A percentile compares a stretch with the other conserved stretches of the same genome.
phyloP scores from a whole-genome alignment of 1,139 yeast genomes.

The Suhomyces bokatorum region DNA sequence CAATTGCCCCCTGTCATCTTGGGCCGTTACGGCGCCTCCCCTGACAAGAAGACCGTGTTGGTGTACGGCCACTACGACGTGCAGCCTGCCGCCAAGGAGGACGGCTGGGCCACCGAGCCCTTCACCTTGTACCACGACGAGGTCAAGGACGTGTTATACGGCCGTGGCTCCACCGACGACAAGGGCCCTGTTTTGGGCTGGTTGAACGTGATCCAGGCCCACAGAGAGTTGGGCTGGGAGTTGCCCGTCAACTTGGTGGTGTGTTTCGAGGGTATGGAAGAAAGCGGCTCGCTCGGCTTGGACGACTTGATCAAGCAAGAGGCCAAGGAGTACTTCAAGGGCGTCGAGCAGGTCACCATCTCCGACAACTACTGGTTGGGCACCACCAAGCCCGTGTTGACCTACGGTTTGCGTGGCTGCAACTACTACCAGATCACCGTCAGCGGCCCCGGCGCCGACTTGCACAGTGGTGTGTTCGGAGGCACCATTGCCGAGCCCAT shows the following conservation, averaged over 20 bases:
- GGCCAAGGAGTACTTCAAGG: slow-evolving; percentile 76
- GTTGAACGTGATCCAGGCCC: slow-evolving; percentile 92
- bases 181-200: slow-evolving; percentile 98
- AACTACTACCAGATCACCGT: slow-evolving; percentile 83
- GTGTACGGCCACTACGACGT: slow-evolving; percentile 98
- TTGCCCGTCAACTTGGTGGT: slow-evolving; percentile 90
- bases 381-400: slow-evolving; percentile 91
- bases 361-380: slow-evolving; percentile 99
- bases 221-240: slow-evolving; percentile 77
- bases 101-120: slow-evolving; percentile 96
- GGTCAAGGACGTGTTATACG: slow-evolving; percentile 67
- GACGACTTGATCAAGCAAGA: slow-evolving; percentile 80
- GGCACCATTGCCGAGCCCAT: slow-evolving; percentile 97
- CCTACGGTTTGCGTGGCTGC: slow-evolving; percentile 97
- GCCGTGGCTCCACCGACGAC: slow-evolving; percentile 96
- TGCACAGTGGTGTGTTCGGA: slow-evolving; percentile 97
- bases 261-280: slow-evolving; percentile 99
- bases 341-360: slow-evolving; percentile 91
- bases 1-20: slow-evolving; percentile 91
- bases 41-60: slow-evolving; percentile 79
- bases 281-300: slow-evolving; percentile 90
- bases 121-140: slow-evolving; percentile 63
- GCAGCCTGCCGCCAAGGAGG: slow-evolving; percentile 90
- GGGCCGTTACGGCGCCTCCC: slow-evolving; percentile 81
- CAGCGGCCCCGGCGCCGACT: slow-evolving; percentile 93